Conservation (phyloP, 2,329 filamentous ascomycete genomes). For the Clonostachys rosea region DNA sequence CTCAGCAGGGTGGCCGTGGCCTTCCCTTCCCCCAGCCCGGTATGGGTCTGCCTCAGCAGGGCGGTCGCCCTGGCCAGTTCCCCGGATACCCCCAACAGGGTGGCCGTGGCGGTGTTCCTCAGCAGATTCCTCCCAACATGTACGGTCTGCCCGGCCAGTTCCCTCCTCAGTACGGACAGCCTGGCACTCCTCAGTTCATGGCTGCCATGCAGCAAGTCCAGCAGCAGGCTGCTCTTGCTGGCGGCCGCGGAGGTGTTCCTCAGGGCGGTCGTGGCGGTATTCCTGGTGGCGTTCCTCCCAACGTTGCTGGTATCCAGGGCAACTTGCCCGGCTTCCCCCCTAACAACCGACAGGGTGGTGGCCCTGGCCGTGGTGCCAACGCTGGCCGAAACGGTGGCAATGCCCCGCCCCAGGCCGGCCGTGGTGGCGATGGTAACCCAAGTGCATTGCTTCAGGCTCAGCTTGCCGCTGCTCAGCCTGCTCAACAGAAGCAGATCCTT, state of each 20-base stretch:
- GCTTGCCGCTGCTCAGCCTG: slow-evolving; percentile 51
- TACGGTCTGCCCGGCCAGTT: slow-evolving; percentile 79
- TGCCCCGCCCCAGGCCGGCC: slow-evolving; percentile 33
- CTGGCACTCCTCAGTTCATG: slow-evolving; percentile 74
- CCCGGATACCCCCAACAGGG: slow-evolving; percentile 81
- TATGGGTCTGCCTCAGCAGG: slow-evolving; percentile 67
- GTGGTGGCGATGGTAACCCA: slow-evolving; percentile 33
- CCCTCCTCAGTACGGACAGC: slow-evolving; percentile 76
- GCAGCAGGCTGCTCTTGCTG: slow-evolving; percentile 43
- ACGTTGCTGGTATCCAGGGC: slow-evolving; percentile 45
- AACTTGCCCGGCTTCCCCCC: slow-evolving; percentile 54
- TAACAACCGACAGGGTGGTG: slow-evolving; percentile 48
- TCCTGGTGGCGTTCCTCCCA: slow-evolving; percentile 70
- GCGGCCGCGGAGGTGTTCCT: slow-evolving; percentile 59
- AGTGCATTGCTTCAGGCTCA: slow-evolving; percentile 46
- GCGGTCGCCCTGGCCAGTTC: slow-evolving; percentile 82
- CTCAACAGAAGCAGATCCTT: slow-evolving; percentile 97
- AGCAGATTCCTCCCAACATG: slow-evolving; percentile 83
- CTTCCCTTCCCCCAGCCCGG: slow-evolving; percentile 62
- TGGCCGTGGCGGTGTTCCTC: slow-evolving; percentile 80
- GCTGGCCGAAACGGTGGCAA: slow-evolving; percentile 34
- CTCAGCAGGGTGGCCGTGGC: slow-evolving; percentile 55
- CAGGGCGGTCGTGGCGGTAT: slow-evolving; percentile 70
- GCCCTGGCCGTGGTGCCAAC: slow-evolving; percentile 38
- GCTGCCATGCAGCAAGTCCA: slow-evolving; percentile 78